Evolutionary conservation across 2,329 filamentous ascomycete genomes (phyloP), one percentile per base, ranked within the genome.

Genomic region (Exophiala calicioides): DNA sequence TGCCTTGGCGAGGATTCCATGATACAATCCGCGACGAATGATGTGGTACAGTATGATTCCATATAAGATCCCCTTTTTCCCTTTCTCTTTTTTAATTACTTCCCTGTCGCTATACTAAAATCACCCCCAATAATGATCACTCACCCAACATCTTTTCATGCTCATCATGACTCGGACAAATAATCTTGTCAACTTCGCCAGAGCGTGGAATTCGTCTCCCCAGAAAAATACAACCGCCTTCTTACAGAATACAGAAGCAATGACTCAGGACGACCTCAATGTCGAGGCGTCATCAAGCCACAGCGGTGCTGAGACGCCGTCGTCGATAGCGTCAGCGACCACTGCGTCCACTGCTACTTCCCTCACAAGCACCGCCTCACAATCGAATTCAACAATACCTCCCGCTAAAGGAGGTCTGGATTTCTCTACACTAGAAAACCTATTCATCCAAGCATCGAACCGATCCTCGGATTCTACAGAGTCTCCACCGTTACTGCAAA

Each of bases 401-500:
- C n/a, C n/a, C n/a, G n/a, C n/a, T n/a, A n/a, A n/a, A n/a, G n/a
- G n/a, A n/a, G n/a, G n/a, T n/a, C n/a, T 55, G 12, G 37, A 55
- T 33, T 55, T 53, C 27, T 43, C 39, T 13, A 9, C n/a, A 24
- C 15, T 55, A 5, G 34, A 47, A 21, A 18, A 41, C 9, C 4
- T 51, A 9, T 47, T 53, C 21, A 13, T 37, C 9, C 16, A 24
- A 15, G 20, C 12, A 13, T 32, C 35, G 9, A n/a, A n/a, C n/a
- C n/a, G n/a, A n/a, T 12, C 32, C 23, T 3, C 42, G 23, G 12
- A 50, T 26, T 3, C 33, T 38, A 18, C 43, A 4, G 23, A 20
- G 23, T 29, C 32, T 1, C 52, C 46, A 2, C 52, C 60, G 5
- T 19, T 60, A 26, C 62, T 59, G 60, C 61, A 61, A 34, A 46